These are phyloP conservation scores for Cucurbita maxima DNA, from an alignment of 306 rosid species.

Conservation along the genomic window DNA sequence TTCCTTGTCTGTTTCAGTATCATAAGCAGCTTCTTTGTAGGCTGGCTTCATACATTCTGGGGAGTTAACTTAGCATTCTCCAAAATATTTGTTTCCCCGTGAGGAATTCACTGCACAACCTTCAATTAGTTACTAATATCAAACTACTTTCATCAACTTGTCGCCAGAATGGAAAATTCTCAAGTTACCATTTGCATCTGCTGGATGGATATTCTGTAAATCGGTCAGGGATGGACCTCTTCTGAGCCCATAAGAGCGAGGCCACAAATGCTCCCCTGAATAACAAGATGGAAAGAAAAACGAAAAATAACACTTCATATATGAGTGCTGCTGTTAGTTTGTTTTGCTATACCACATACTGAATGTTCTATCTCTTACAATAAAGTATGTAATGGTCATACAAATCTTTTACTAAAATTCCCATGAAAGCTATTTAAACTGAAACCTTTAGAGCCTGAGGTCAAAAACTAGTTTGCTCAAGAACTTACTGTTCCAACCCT, in stretches of 20 bases:
- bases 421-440: neutral
- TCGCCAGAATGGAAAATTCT: neutral
- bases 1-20: slow-evolving; percentile 58
- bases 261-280: slow-evolving; percentile 73
- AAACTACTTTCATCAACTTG: neutral
- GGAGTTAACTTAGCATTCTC: slow-evolving; percentile 33
- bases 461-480: neutral
- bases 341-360: neutral
- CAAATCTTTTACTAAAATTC: neutral
- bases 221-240: slow-evolving; percentile 50
- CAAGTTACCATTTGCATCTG: slow-evolving; percentile 52
- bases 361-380: neutral
- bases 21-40: slow-evolving; percentile 54
- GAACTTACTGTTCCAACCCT: slow-evolving; percentile 73
- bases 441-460: neutral
- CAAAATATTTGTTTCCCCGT: slow-evolving; percentile 64
- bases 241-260: slow-evolving; percentile 55
- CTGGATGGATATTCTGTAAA: slow-evolving; percentile 58
- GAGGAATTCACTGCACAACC: slow-evolving; percentile 48
- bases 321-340: neutral
- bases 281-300: neutral
- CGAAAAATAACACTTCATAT: neutral
- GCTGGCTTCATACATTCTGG: slow-evolving; percentile 56
- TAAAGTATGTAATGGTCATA: neutral
- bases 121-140: neutral